Evolutionary conservation across 306 rosid genomes (phyloP), one percentile per base, ranked within the genome.

Genomic region (Acacia acuminata): DNA sequence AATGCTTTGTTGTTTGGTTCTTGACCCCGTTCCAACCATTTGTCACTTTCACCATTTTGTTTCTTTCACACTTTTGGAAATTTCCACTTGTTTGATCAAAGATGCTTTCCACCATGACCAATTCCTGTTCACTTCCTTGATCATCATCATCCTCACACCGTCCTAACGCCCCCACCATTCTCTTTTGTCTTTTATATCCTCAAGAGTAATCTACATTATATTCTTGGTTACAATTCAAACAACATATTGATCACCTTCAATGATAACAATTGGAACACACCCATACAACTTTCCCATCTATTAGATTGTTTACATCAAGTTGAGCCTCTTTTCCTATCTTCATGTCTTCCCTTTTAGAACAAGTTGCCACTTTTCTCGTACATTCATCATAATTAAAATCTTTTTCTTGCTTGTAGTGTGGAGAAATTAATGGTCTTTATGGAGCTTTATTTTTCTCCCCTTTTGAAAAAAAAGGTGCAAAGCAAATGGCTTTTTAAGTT

Each of bases 331-430:
- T 75, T 36, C 40, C 20, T 53, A 69, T 70, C 25, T 30, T n/a
- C n/a, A 53, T 75, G 84, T 34, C 76, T 43, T 53, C 76, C 40
- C 71, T 20, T 76, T 71, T 71, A 70, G 69, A 76, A 27, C 64
- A 80, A 71, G 48, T 84, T 84, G 71, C 64, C 56, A 38, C 53
- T 75, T 80, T 70, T 67, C 48, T 79, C 24, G 24, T 16, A 4
- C 38, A 34, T 56, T 44, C 20, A 69, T 84, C 16, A 55, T 20
- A 5, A n/a, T 34, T 38, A 24, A 4, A 3, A 47, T 79, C 34
- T 56, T 79, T 78, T 55, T 42, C 38, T 78, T 53, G 48, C 69
- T 19, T 22, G 56, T 7, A n/a, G 51, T 42, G 17, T 40, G 25
- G 60, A 60, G 34, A 71, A 45, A 71, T 44, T 58, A 48, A 44